These are phyloP conservation scores for Ogataea pignaliae DNA, from an alignment of 805 yeast genomes.

Conservation along the genomic window DNA sequence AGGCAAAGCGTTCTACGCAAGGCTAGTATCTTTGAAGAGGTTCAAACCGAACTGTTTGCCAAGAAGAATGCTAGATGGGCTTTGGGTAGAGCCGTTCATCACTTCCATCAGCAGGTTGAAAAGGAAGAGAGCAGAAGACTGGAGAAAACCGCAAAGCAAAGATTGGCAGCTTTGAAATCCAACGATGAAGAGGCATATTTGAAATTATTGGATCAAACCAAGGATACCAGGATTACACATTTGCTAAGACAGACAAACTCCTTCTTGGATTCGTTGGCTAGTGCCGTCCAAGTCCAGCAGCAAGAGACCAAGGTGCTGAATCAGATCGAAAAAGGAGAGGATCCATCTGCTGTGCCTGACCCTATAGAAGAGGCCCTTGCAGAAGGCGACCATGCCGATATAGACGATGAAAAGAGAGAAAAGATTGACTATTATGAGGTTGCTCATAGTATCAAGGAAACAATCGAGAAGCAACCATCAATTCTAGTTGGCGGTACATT, in stretches of 20 bases:
- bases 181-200: constrained; percentile 87
- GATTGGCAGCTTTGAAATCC: constrained; percentile 81
- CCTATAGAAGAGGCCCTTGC: constrained; percentile 15
- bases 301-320: constrained; percentile 39
- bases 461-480: constrained; percentile 58
- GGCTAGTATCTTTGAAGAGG: constrained; percentile 30
- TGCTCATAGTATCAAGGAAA: constrained; percentile 72
- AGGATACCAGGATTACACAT: constrained; percentile 83
- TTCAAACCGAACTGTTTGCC: constrained; percentile 26
- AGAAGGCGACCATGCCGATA: constrained; percentile 25
- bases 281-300: constrained; percentile 77
- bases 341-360: constrained; percentile 7
- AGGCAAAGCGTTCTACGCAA: constrained; percentile 40
- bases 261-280: constrained; percentile 72
- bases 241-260: constrained; percentile 73
- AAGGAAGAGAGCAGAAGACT: constrained; percentile 71
- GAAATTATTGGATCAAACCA: constrained; percentile 78
- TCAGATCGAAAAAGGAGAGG: constrained; percentile 25
- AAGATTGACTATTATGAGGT: constrained; percentile 78
- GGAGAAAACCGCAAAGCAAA: constrained; percentile 80
- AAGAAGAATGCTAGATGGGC: constrained; percentile 27
- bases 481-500: constrained; percentile 72
- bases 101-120: constrained; percentile 55
- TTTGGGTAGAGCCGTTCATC: constrained; percentile 35
- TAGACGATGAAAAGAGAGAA: constrained; percentile 52